Percentiles rank a stretch among this genome's conserved stretches.
Conservation (phyloP, 2,329 filamentous ascomycete genomes). For the Botrytis deweyae region DNA sequence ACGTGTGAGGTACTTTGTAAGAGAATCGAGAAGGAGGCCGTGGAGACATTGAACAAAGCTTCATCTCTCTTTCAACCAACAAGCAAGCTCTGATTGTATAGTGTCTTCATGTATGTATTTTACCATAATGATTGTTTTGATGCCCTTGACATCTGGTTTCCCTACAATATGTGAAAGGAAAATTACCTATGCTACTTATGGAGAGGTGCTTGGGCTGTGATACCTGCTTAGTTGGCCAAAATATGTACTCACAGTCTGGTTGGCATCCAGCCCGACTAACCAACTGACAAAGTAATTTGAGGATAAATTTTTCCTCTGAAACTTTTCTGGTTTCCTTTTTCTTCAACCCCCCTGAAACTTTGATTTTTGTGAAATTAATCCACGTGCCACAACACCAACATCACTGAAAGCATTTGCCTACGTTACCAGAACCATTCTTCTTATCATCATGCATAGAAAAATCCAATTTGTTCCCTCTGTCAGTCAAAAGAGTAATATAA, state of each 20-base stretch:
- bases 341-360: neutral
- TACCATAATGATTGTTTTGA: slow-evolving; percentile 19
- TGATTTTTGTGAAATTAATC: neutral
- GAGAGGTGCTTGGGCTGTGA: neutral
- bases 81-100: slow-evolving; percentile 49
- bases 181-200: neutral
- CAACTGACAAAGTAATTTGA: neutral
- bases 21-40: slow-evolving; percentile 76
- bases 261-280: neutral
- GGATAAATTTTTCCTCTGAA: neutral
- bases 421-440: neutral
- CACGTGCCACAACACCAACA: neutral
- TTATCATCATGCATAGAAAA: neutral
- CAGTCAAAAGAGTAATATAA: neutral
- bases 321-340: neutral
- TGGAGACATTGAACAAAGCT: slow-evolving; percentile 62
- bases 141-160: neutral
- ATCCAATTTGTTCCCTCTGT: neutral
- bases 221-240: neutral
- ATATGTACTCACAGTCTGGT: neutral
- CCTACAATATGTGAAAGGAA: neutral
- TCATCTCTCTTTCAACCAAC: slow-evolving; percentile 54
- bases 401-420: neutral
- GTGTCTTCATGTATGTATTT: slow-evolving; percentile 10
- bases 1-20: slow-evolving; percentile 67